These are phyloP conservation scores for Mycena latifolia DNA, from an alignment of 768 basidiomycete species.

Conservation along the genomic window DNA sequence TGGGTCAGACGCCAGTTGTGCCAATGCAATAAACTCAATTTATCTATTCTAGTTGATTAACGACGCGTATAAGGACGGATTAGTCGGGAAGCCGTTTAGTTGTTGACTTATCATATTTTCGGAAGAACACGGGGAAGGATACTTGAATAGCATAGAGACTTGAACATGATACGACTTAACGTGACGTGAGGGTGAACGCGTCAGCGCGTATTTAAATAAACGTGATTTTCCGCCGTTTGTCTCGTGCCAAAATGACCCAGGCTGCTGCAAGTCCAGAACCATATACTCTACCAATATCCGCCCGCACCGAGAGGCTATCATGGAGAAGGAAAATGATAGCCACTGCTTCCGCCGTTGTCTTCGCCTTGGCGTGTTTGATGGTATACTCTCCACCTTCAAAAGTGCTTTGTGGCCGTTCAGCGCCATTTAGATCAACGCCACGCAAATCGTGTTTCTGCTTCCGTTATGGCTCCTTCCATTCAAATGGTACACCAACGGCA, in stretches of 20 bases:
- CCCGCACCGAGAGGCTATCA: slow-evolving; percentile 51
- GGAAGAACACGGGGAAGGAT: too few species aligned
- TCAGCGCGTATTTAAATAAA: too few species aligned
- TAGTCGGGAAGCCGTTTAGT: slow-evolving; percentile 62
- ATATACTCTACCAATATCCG: slow-evolving; percentile 63
- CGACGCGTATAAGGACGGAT: slow-evolving; percentile 55
- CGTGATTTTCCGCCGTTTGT: not conserved
- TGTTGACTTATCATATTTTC: slow-evolving; percentile 44
- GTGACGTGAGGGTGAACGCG: too few species aligned
- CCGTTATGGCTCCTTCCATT: slow-evolving; percentile 78
- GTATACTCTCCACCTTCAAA: not conserved
- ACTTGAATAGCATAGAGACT: too few species aligned
- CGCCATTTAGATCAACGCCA: slow-evolving; percentile 60
- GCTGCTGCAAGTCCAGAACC: slow-evolving; percentile 19
- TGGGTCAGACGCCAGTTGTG: slow-evolving; percentile 36
- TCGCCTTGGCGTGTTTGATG: slow-evolving; percentile 74
- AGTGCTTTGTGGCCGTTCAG: not conserved
- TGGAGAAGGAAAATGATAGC: slow-evolving; percentile 66
- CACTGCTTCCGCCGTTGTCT: slow-evolving; percentile 66
- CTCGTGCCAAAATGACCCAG: slow-evolving; percentile 13
- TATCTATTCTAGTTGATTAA: slow-evolving; percentile 52
- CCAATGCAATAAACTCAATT: not conserved
- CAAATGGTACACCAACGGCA: slow-evolving; percentile 73
- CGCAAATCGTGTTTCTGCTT: slow-evolving; percentile 79
- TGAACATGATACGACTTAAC: too few species aligned